Base-by-base conservation (phyloP, 1,284 basidiomycete species). In the Ceratobasidium sp. region DNA sequence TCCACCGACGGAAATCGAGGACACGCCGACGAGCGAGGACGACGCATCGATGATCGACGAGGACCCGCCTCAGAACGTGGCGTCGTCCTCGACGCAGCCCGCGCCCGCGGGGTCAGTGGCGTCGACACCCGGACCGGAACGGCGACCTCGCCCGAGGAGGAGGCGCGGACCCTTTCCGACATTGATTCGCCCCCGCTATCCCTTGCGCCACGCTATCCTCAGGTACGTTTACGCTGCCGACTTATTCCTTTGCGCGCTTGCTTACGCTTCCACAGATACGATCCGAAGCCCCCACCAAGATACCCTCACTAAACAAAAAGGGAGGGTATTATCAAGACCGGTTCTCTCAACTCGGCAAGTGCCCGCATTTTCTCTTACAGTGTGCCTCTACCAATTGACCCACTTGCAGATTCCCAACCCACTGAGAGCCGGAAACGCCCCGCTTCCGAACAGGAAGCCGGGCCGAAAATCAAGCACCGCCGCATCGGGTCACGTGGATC, bases 271-370 rank as follows among this genome's bases (percentile, higher is more conserved):
- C 2, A 2, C 38, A 64, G 61, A 17, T 64, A 38, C 61, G 20
- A 64, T 9, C 15, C 23, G 20, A 38, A 44, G 20, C 40, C 38
- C 1, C 38, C 61, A n/a, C 61, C 5, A 15, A 20, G 42, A 20
- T 64, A 64, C n/a, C 62, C 62, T 10, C 62, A 48, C 9, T 65
- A n/a, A 48, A 65, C 17, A 65, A 48, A n/a, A 40, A 38, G 13
- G 61, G 62, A 17, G 42, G 38, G 10, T 61, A 61, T 26, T 38
- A 61, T 28, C 3, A 38, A 2, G 26, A 61, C 23, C 57, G 26
- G 20, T 5, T 26, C 10, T 23, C 7, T 20, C 26, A 33, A 28
- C 1, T 3, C 7, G n/a, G 57, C 38, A 61, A 61, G 57, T 61
- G 1, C 4, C 9, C 10, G 2, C 17, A 48, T 48, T 9, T 48